phyloP scores from a whole-genome alignment of 305 asterid species.

The Petunia hybrid region DNA sequence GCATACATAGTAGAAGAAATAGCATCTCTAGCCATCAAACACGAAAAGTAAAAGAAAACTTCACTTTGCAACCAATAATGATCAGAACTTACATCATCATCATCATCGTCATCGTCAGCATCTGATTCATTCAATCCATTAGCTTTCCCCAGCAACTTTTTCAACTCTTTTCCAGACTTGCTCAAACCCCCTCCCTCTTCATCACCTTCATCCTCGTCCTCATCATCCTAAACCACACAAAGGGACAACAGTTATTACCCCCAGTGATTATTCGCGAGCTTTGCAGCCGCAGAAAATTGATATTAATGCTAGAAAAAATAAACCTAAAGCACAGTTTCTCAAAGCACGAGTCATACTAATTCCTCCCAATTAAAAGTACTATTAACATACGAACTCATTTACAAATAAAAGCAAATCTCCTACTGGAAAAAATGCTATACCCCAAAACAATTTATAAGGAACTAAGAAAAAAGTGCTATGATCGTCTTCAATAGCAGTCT shows the following conservation, averaged over 20 bases:
- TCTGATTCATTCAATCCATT: slow-evolving; percentile 91
- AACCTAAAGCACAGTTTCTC: neutral
- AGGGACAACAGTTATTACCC: slow-evolving; percentile 14
- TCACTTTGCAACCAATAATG: slow-evolving; percentile 7
- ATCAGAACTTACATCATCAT: slow-evolving; percentile 66
- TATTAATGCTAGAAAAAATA: slow-evolving; percentile 9
- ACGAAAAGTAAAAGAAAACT: slow-evolving; percentile 39
- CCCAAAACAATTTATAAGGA: neutral
- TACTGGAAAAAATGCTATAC: neutral
- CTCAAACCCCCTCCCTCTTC: slow-evolving; percentile 83
- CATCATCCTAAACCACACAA: slow-evolving; percentile 76
- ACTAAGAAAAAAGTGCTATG: neutral
- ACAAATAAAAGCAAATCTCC: neutral
- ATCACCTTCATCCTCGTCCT: slow-evolving; percentile 85
- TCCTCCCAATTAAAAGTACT: slow-evolving; percentile 14
- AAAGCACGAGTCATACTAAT: slow-evolving; percentile 1
- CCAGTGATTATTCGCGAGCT: slow-evolving; percentile 11
- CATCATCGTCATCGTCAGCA: slow-evolving; percentile 87
- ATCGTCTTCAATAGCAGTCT: neutral
- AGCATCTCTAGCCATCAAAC: neutral
- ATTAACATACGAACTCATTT: neutral
- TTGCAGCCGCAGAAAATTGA: slow-evolving; percentile 27
- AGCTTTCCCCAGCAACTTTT: slow-evolving; percentile 87
- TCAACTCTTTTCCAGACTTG: slow-evolving; percentile 97
- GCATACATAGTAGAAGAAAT: neutral